Evolutionary conservation across 2,329 filamentous ascomycete genomes (phyloP).

Genomic region (Paramyrothecium roridum): DNA sequence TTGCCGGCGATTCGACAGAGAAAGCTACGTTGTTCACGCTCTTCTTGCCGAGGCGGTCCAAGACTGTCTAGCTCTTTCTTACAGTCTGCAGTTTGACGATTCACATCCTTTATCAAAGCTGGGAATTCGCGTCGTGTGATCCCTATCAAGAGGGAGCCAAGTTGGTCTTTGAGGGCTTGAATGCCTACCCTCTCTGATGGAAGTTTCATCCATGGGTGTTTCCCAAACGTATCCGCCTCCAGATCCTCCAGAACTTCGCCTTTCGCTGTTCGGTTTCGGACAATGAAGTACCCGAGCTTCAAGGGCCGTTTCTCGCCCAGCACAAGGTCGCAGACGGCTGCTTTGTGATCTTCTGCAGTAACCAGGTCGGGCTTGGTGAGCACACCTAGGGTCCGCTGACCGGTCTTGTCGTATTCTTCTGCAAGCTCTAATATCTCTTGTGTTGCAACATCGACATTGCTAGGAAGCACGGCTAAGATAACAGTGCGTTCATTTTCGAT

Average conservation of each 20-base stretch:
- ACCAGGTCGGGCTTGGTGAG: slow-evolving; percentile 61
- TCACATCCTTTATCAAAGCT: too few species aligned
- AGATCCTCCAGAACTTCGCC: slow-evolving; percentile 28
- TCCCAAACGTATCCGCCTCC: slow-evolving; percentile 40
- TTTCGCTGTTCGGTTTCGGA: slow-evolving; percentile 45
- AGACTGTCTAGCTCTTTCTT: too few species aligned
- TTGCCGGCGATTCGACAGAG: too few species aligned
- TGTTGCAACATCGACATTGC: slow-evolving; percentile 35
- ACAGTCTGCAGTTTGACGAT: too few species aligned
- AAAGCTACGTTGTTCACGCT: too few species aligned
- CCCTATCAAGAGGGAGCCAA: slow-evolving; percentile 34
- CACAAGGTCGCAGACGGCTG: slow-evolving; percentile 37
- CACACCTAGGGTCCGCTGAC: slow-evolving; percentile 39
- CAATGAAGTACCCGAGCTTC: slow-evolving; percentile 44
- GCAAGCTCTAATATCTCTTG: slow-evolving; percentile 36
- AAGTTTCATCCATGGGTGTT: slow-evolving; percentile 28
- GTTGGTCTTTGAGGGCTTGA: slow-evolving; percentile 25
- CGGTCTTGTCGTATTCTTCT: slow-evolving; percentile 32
- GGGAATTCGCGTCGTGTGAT: slow-evolving; percentile 36
- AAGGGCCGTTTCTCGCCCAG: slow-evolving; percentile 35
- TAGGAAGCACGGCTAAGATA: slow-evolving; percentile 42
- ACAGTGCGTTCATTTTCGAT: slow-evolving; percentile 46
- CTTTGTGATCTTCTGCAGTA: slow-evolving; percentile 32
- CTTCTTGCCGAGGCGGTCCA: too few species aligned
- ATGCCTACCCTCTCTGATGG: slow-evolving; percentile 27